phyloP scores from a whole-genome alignment of 2,329 filamentous ascomycete genomes.

The Aureobasidium sp. region DNA sequence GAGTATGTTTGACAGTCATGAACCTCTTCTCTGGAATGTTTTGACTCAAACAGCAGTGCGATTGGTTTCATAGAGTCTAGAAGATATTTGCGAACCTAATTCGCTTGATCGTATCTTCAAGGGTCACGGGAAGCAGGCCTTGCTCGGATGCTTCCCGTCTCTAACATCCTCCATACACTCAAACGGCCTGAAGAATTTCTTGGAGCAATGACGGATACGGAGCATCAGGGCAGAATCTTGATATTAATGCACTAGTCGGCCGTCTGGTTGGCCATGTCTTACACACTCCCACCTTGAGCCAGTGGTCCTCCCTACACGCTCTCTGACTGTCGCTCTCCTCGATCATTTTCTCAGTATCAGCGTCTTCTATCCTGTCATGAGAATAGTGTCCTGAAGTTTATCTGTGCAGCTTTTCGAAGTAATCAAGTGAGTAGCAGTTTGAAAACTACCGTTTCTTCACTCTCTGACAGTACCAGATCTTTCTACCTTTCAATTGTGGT shows the following conservation, averaged over 20 bases:
- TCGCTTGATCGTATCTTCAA: slow-evolving; percentile 9
- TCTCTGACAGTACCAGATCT: not conserved
- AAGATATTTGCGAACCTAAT: not conserved
- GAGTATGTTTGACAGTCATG: not conserved
- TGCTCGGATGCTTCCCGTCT: slow-evolving; percentile 12
- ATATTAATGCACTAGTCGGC: slow-evolving; percentile 1
- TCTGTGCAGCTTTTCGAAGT: not conserved
- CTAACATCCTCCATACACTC: slow-evolving; percentile 13
- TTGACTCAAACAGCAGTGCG: slow-evolving; percentile 1
- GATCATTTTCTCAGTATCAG: not conserved
- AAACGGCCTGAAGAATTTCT: slow-evolving; percentile 9
- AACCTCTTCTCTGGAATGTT: not conserved
- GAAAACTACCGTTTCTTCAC: not conserved
- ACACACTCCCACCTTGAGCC: not conserved
- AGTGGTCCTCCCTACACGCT: not conserved
- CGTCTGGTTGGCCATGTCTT: slow-evolving; percentile 2
- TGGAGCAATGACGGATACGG: slow-evolving; percentile 2
- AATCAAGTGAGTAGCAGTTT: not conserved
- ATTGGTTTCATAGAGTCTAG: not conserved
- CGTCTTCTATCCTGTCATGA: not conserved
- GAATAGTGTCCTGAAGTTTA: not conserved
- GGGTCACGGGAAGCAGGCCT: slow-evolving; percentile 10
- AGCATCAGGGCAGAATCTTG: not conserved
- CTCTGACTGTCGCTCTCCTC: not conserved
- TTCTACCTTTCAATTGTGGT: not conserved